phyloP scores from a whole-genome alignment of 306 rosid species.

The Sechiopsis laciniata region DNA sequence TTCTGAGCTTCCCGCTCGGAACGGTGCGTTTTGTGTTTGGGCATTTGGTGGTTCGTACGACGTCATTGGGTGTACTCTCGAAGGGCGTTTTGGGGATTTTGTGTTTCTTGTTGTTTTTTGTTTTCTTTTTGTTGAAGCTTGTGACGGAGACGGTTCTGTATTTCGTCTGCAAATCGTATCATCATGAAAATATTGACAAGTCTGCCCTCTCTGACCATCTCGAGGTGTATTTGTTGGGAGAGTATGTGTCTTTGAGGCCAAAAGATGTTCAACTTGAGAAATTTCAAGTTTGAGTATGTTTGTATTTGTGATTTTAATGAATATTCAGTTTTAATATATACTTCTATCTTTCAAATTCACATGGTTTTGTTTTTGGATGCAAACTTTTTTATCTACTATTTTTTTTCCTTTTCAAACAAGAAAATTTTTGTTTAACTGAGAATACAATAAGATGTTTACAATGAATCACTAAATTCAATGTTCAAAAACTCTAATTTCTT shows the following conservation, averaged over 20 bases:
- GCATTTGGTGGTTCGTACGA: slow-evolving; percentile 34
- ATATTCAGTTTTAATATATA: neutral
- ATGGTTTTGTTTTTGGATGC: neutral
- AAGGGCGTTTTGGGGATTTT: slow-evolving; percentile 37
- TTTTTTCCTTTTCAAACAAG: too few species aligned
- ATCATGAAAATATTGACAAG: slow-evolving; percentile 72
- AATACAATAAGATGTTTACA: too few species aligned
- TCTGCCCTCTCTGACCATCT: slow-evolving; percentile 68
- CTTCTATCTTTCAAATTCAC: neutral
- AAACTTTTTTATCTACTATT: too few species aligned
- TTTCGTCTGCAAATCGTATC: slow-evolving; percentile 79
- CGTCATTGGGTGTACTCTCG: slow-evolving; percentile 16
- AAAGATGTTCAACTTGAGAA: slow-evolving; percentile 55
- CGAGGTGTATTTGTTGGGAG: slow-evolving; percentile 30
- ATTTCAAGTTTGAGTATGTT: neutral
- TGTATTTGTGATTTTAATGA: neutral
- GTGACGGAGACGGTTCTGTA: slow-evolving; percentile 64
- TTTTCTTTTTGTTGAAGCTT: slow-evolving; percentile 38
- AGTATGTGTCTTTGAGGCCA: slow-evolving; percentile 54
- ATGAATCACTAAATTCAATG: too few species aligned
- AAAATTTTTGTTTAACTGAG: too few species aligned
- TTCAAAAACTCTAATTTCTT: too few species aligned
- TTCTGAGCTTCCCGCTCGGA: neutral
- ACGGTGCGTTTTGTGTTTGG: slow-evolving; percentile 31
- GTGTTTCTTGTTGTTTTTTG: slow-evolving; percentile 34